Conservation (phyloP, 2,329 filamentous ascomycete species). For the Xylariaceae sp. region DNA sequence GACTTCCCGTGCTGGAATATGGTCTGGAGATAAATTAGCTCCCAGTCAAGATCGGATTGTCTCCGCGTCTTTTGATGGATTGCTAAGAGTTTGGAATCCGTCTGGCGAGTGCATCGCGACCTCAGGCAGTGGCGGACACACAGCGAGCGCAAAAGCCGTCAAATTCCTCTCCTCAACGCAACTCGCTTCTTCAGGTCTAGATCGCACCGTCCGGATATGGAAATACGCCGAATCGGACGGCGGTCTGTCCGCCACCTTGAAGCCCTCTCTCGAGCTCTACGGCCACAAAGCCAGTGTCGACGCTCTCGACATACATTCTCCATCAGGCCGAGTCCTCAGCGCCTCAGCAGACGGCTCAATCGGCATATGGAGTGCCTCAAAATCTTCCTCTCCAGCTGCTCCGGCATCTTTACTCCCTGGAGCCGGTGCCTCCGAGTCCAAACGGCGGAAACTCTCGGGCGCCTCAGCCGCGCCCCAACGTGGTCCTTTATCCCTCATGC, state of each 20-base stretch:
- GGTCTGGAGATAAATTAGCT: constrained; percentile 47
- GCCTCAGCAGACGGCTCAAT: constrained; percentile 79
- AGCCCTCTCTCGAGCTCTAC: constrained; percentile 75
- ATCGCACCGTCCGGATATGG: constrained; percentile 85
- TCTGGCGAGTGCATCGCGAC: constrained; percentile 82
- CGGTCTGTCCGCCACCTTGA: constrained; percentile 58
- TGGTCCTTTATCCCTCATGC: constrained; percentile 72
- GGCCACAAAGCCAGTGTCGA: constrained; percentile 75
- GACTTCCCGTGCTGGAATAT: constrained; percentile 57
- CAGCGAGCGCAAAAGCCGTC: constrained; percentile 72
- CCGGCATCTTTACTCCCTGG: constrained; percentile 66
- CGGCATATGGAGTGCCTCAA: constrained; percentile 84
- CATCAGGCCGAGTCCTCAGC: constrained; percentile 75
- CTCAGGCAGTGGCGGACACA: constrained; percentile 65
- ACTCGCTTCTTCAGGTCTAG: constrained; percentile 77
- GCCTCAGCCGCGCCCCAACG: constrained; percentile 63
- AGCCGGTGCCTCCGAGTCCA: constrained; percentile 58
- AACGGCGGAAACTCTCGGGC: constrained; percentile 67
- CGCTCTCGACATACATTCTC: constrained; percentile 67
- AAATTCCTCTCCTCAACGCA: constrained; percentile 76
- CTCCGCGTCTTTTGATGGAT: constrained; percentile 91
- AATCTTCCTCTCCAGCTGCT: constrained; percentile 69
- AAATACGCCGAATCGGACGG: constrained; percentile 70
- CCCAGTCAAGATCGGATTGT: constrained; percentile 68
- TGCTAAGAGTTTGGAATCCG: constrained; percentile 84